Conservation (phyloP, 1,139 yeast genomes). For the Meyerozyma smithsonii region DNA sequence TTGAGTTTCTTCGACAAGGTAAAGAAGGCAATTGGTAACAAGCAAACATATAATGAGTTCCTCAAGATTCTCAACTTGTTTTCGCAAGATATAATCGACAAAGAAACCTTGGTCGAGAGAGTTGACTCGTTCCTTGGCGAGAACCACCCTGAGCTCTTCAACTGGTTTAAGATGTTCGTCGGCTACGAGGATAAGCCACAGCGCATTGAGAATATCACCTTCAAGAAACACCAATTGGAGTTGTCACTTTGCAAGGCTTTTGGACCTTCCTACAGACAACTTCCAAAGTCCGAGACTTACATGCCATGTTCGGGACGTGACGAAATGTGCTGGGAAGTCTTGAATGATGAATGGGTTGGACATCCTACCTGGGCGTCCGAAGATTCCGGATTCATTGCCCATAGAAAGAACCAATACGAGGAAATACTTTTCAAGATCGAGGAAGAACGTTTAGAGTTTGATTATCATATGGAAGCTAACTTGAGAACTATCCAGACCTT, state of each 20-base stretch:
- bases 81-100: slow-evolving; percentile 87
- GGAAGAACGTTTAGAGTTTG: slow-evolving; percentile 97
- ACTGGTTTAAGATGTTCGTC: slow-evolving; percentile 90
- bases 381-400: slow-evolving; percentile 97
- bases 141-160: slow-evolving; percentile 68
- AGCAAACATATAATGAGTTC: slow-evolving; percentile 87
- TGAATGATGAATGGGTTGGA: slow-evolving; percentile 98
- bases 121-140: slow-evolving; percentile 81
- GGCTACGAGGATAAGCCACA: slow-evolving; percentile 76
- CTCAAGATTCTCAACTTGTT: slow-evolving; percentile 79
- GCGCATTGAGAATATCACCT: slow-evolving; percentile 81
- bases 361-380: slow-evolving; percentile 99
- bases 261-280: slow-evolving; percentile 90
- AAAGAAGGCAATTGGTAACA: slow-evolving; percentile 83
- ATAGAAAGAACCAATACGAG: slow-evolving; percentile 94
- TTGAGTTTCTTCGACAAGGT: slow-evolving; percentile 88
- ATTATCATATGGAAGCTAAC: slow-evolving; percentile 91
- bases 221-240: slow-evolving; percentile 86
- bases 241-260: slow-evolving; percentile 79
- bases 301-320: slow-evolving; percentile 99
- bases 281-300: slow-evolving; percentile 91
- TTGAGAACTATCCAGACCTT: slow-evolving; percentile 90
- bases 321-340: slow-evolving; percentile 98
- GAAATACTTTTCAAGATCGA: slow-evolving; percentile 92
- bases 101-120: slow-evolving; percentile 73